Conservation (phyloP, 1,284 basidiomycete genomes). For the Rhodotorula glutinis region DNA sequence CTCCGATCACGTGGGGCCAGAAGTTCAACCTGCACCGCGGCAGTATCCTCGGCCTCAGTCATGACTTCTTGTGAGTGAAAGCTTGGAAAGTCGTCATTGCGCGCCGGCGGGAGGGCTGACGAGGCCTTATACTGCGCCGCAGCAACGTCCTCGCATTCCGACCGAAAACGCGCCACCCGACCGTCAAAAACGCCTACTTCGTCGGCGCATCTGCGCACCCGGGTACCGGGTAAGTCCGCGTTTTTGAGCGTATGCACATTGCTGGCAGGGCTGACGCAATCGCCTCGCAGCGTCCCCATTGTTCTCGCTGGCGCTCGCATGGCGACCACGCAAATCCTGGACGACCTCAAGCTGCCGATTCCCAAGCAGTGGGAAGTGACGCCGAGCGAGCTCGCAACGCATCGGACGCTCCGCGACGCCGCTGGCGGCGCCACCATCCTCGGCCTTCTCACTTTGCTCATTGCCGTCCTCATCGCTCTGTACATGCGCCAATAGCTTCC, state of each 20-base stretch:
- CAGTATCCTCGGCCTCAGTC: constrained; percentile 49
- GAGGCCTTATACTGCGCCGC: background rate
- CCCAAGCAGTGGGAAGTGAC: constrained; percentile 24
- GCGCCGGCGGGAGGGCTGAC: too few relatives aligned
- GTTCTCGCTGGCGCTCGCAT: constrained; percentile 39
- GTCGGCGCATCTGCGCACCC: constrained; percentile 50
- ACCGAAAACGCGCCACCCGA: constrained; percentile 45
- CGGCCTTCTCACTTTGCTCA: constrained; percentile 8
- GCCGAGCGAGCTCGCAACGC: constrained; percentile 20
- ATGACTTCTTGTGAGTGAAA: constrained; percentile 47
- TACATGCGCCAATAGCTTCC: background rate
- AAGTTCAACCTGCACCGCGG: constrained; percentile 50
- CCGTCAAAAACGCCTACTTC: constrained; percentile 47
- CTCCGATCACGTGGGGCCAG: constrained; percentile 49
- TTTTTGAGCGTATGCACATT: background rate
- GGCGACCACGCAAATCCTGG: constrained; percentile 43
- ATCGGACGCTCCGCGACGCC: constrained; percentile 22
- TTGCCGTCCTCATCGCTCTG: constrained; percentile 5
- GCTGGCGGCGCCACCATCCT: constrained; percentile 17
- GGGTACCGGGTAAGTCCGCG: constrained; percentile 44
- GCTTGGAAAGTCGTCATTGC: background rate
- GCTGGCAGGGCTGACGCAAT: background rate
- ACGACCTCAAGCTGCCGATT: constrained; percentile 31
- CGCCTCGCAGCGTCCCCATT: constrained; percentile 36
- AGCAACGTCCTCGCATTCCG: constrained; percentile 45